phyloP scores from a whole-genome alignment of 192 early-diverging fungal species.

The Linderina pennispora region DNA sequence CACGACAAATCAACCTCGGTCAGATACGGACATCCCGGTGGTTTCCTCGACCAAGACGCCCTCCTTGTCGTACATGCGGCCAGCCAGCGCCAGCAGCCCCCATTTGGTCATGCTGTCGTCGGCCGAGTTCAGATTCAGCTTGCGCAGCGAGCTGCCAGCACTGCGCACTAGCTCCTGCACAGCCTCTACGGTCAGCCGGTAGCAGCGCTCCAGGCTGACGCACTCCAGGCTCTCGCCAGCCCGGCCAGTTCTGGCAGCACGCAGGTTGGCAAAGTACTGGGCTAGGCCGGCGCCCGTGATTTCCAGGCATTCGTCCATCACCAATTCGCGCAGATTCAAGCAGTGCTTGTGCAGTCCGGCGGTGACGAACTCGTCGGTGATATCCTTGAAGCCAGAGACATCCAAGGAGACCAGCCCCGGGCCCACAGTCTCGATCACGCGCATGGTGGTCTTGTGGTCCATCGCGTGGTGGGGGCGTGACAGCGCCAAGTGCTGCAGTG shows the following conservation, averaged over 20 bases:
- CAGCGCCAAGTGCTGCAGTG: constrained; percentile 14
- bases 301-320: constrained; percentile 19
- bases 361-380: constrained; percentile 23
- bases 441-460: constrained; percentile 14
- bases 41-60: constrained; percentile 7
- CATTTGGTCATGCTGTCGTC: constrained; percentile 56
- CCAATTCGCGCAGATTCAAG: constrained; percentile 19
- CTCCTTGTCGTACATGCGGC: constrained; percentile 10
- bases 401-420: constrained; percentile 22
- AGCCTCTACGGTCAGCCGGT: constrained; percentile 56
- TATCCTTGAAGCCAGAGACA: constrained; percentile 30
- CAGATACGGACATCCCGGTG: constrained; percentile 42
- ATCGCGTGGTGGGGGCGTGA: constrained; percentile 23
- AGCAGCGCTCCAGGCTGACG: constrained; percentile 59
- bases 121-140: constrained; percentile 63
- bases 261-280: constrained; percentile 20
- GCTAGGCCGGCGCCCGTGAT: constrained; percentile 21
- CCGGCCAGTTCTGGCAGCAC: not conserved
- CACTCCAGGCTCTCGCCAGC: constrained; percentile 28
- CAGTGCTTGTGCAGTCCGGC: constrained; percentile 10
- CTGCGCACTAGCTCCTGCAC: constrained; percentile 53
- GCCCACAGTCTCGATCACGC: constrained; percentile 22
- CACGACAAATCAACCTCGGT: constrained; percentile 64
- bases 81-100: constrained; percentile 50
- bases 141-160: constrained; percentile 50